phyloP scores from a whole-genome alignment of 2,329 filamentous ascomycete genomes.

The Penicillium janthinellum region DNA sequence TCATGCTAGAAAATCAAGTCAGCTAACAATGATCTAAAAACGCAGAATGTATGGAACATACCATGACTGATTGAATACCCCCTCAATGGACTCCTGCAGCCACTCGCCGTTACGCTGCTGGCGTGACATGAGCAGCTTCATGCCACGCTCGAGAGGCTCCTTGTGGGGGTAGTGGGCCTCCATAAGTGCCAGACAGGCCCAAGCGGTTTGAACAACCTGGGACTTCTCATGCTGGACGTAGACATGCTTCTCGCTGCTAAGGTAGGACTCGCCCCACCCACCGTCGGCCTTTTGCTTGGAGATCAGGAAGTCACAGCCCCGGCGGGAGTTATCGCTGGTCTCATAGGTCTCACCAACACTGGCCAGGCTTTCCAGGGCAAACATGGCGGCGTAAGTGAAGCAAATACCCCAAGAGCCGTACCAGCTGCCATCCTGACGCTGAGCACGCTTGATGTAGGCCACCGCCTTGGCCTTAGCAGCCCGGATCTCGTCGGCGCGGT shows the following conservation, averaged over 20 bases:
- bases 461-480: conserved; percentile 73
- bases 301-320: conserved; percentile 83
- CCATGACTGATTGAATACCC: conserved; percentile 98
- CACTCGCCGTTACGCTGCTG: conserved; percentile 91
- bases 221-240: conserved; percentile 78
- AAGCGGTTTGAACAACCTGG: conserved; percentile 93
- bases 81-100: conserved; percentile 93
- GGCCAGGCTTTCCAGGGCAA: conserved; percentile 83
- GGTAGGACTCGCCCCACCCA: conserved; percentile 95
- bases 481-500: conserved; percentile 74
- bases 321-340: conserved; percentile 69
- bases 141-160: conserved; percentile 69
- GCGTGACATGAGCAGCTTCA: conserved; percentile 79
- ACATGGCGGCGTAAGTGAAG: conserved; percentile 97
- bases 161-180: conserved; percentile 79
- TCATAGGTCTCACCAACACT: conserved; percentile 79
- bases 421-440: conserved; percentile 85
- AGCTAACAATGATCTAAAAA: conserved; percentile 15
- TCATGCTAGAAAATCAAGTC: conserved; percentile 67
- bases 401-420: conserved; percentile 98
- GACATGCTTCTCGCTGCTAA: conserved; percentile 74
- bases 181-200: conserved; percentile 80
- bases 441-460: conserved; percentile 77
- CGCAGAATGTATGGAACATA: conserved; percentile 46
- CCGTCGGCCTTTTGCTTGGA: conserved; percentile 84